Evolutionary conservation across 1,139 yeast species (phyloP).

Genomic region (Nakaseomyces delphensis): DNA sequence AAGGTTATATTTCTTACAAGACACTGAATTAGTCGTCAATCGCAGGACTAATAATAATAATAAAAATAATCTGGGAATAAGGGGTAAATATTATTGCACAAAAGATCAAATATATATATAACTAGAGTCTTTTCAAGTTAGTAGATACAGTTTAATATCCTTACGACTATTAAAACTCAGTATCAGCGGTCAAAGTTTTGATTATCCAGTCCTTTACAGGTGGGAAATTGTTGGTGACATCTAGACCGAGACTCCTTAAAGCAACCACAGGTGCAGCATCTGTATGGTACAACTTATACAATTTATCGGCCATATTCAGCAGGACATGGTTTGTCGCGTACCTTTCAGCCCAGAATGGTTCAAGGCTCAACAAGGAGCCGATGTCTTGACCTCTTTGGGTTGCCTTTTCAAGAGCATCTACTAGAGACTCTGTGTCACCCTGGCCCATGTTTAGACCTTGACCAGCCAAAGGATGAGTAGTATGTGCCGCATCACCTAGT

Average conservation of each 20-base stretch:
- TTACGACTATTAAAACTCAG: conserved; percentile 5
- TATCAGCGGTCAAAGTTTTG: conserved; percentile 24
- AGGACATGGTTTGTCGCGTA: conserved; percentile 73
- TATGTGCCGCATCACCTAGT: conserved; percentile 97
- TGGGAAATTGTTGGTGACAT: conserved; percentile 52
- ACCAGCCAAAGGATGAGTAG: conserved; percentile 96
- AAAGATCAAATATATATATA: too few species aligned
- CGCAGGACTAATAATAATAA: too few species aligned
- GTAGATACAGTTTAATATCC: too few species aligned
- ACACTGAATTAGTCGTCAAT: too few species aligned
- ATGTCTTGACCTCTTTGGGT: conserved; percentile 75
- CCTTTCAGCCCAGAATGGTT: conserved; percentile 74
- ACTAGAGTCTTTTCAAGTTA: too few species aligned
- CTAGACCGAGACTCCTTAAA: conserved; percentile 68
- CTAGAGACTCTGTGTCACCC: conserved; percentile 71
- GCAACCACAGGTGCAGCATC: conserved; percentile 67
- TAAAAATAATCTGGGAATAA: too few species aligned
- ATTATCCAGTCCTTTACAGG: conserved; percentile 54
- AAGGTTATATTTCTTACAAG: too few species aligned
- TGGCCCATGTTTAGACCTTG: conserved; percentile 99
- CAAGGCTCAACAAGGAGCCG: conserved; percentile 67
- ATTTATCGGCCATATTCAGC: conserved; percentile 83
- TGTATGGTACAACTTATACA: conserved; percentile 79
- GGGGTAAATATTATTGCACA: too few species aligned
- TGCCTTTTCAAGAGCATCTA: conserved; percentile 62